Evolutionary conservation across 2,329 filamentous ascomycete species (phyloP).

Genomic region (Ceratocystis variospora): DNA sequence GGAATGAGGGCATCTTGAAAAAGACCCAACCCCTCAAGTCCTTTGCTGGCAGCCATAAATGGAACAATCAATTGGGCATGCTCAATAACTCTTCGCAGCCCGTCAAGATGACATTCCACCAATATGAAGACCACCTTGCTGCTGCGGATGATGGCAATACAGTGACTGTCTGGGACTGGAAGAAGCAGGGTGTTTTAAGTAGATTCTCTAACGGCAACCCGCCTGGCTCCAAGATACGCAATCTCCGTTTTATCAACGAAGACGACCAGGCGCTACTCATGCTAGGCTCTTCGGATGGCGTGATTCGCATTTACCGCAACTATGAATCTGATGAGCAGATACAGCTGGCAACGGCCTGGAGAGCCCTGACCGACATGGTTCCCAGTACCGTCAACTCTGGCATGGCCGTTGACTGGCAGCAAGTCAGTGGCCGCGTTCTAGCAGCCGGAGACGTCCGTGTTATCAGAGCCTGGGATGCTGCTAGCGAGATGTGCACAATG

Average conservation of each 20-base stretch:
- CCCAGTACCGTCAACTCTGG: slow-evolving; percentile 89
- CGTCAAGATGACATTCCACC: slow-evolving; percentile 87
- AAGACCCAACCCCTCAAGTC: slow-evolving; percentile 91
- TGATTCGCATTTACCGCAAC: slow-evolving; percentile 82
- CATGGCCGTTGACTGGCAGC: slow-evolving; percentile 97
- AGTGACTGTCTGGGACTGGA: slow-evolving; percentile 88
- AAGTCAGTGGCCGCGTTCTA: slow-evolving; percentile 88
- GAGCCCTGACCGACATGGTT: slow-evolving; percentile 83
- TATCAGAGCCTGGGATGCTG: slow-evolving; percentile 91
- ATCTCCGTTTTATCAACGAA: slow-evolving; percentile 95
- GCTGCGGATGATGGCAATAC: slow-evolving; percentile 89
- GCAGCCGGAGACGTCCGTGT: slow-evolving; percentile 93
- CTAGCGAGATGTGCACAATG: slow-evolving; percentile 78
- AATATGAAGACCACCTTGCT: slow-evolving; percentile 91
- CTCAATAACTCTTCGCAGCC: slow-evolving; percentile 85
- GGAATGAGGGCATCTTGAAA: slow-evolving; percentile 82
- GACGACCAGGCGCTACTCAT: slow-evolving; percentile 91
- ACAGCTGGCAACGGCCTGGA: slow-evolving; percentile 80
- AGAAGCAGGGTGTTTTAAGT: slow-evolving; percentile 56
- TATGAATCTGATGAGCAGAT: slow-evolving; percentile 68
- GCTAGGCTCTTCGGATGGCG: slow-evolving; percentile 88
- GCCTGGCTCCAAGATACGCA: slow-evolving; percentile 76
- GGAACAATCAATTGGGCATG: slow-evolving; percentile 71
- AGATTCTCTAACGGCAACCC: slow-evolving; percentile 94
- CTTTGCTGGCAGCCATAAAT: slow-evolving; percentile 68